Percentiles rank a stretch among this genome's conserved stretches.
These are phyloP conservation scores for Sarocladium strictum DNA, from an alignment of 2,329 filamentous ascomycete genomes.

Conservation along the genomic window DNA sequence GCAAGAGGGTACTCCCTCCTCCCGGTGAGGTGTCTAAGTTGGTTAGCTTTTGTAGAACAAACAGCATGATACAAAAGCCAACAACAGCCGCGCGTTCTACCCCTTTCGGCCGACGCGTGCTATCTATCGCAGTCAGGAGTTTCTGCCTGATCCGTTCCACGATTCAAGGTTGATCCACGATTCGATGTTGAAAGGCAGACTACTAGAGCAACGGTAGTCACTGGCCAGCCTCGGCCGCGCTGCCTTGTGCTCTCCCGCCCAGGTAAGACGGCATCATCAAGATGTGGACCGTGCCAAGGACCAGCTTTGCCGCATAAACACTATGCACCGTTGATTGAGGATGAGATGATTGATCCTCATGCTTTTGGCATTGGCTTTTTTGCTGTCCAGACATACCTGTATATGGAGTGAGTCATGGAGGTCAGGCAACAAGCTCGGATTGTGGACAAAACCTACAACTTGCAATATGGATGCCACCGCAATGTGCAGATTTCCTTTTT, in stretches of 20 bases:
- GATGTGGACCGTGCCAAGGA: too few species aligned
- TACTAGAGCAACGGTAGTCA: too few species aligned
- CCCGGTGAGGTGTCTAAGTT: not conserved
- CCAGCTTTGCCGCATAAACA: too few species aligned
- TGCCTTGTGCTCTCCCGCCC: too few species aligned
- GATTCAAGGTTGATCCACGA: too few species aligned
- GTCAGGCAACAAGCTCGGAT: not conserved
- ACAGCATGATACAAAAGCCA: not conserved
- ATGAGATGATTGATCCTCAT: not conserved
- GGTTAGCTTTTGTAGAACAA: not conserved
- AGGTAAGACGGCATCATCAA: too few species aligned
- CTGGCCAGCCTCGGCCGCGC: too few species aligned
- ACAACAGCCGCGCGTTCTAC: not conserved
- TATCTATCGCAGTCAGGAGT: too few species aligned
- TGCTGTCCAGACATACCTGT: constrained; percentile 17
- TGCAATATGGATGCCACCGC: constrained; percentile 66
- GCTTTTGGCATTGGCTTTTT: constrained; percentile 11
- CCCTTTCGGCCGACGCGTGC: not conserved
- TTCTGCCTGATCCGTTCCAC: too few species aligned
- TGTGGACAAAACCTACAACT: constrained; percentile 53
- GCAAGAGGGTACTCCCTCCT: not conserved
- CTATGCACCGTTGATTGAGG: too few species aligned
- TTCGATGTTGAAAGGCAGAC: too few species aligned
- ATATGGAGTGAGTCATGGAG: constrained; percentile 11
- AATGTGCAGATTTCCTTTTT: constrained; percentile 64